Percentiles rank a stretch among this genome's conserved stretches.
Evolutionary conservation across 2,329 filamentous ascomycete species (phyloP).

Genomic region (Penicillium sp.): DNA sequence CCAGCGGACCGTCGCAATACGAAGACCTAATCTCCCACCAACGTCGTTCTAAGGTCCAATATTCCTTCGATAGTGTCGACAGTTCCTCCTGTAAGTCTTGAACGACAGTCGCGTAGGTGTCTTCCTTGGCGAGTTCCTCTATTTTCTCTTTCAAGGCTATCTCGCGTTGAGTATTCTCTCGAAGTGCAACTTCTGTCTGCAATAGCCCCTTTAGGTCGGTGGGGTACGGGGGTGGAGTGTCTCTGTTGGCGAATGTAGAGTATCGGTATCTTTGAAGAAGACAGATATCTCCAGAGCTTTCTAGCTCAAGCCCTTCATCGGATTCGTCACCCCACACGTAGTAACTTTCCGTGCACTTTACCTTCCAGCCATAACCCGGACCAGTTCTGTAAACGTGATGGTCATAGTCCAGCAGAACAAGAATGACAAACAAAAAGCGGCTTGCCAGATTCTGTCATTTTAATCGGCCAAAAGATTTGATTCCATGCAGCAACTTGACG

Average conservation of each 20-base stretch:
- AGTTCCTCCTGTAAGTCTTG: neutral
- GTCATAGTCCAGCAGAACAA: too few relatives aligned
- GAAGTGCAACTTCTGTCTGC: neutral
- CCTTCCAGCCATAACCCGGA: too few relatives aligned
- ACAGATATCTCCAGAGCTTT: neutral
- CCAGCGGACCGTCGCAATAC: neutral
- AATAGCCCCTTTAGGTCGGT: neutral
- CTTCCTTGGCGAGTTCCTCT: neutral
- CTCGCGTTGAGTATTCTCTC: neutral
- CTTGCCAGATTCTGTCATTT: too few relatives aligned
- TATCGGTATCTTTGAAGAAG: conserved; percentile 1
- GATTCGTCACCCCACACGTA: neutral
- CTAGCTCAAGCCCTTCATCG: neutral
- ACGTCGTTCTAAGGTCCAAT: neutral
- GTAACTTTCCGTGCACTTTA: neutral
- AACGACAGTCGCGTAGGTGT: neutral
- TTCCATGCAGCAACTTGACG: too few relatives aligned
- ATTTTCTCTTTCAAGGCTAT: neutral
- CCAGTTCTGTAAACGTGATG: too few relatives aligned
- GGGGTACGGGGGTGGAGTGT: neutral
- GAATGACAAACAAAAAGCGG: too few relatives aligned
- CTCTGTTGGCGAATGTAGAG: neutral
- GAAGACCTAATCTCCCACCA: neutral
- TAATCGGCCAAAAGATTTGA: too few relatives aligned
- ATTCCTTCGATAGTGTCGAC: neutral